Base-by-base conservation (phyloP, 2,329 filamentous ascomycete species). In the Colletotrichum noveboracense region DNA sequence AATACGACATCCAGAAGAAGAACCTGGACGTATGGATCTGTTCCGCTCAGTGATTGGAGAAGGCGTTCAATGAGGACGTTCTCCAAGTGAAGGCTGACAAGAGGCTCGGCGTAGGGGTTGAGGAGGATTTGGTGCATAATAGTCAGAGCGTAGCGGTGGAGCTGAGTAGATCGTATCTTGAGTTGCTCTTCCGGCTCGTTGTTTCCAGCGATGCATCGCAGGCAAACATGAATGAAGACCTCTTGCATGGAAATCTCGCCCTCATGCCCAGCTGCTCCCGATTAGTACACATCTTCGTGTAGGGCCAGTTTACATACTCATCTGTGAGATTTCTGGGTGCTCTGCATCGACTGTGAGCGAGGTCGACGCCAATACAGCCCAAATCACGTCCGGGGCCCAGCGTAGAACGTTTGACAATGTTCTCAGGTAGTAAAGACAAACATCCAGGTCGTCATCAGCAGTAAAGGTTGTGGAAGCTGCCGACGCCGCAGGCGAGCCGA, bases 1-100 rank as follows among this genome's bases (percentile, higher is more conserved):
- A 94, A 91, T 5, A 96, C 90, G n/a, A 95, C 92, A 80, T 96
- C 94, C 28, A 98, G 89, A 12, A 98, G 85, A 0, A 95, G 88
- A 16, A 94, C 92, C 80, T 98, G 96, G 2, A 96, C 90, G 68
- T 93, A 93, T 34, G 93, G 90, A 78, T 95, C 94, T 2, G 91
- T 85, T 7, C 89, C 88, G 48, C 88, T 84, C 24, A 95, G 86
- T 18, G 93, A 90, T 79, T 89, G 88, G 32, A 88, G 86, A 7
- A 98, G 88, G 77, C 92, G 90, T 36, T 93, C 91, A 75, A 97
- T 93, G 32, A 98, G 87, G 43, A 91, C 84, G 24, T 91, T 87
- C 80, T 97, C 95, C 12, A 97, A 86, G 70, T 94, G 91, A 10
- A 95, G 83, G n/a, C 88, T 87, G 21, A 89, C 88, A 9, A 96